Evolutionary conservation across 2,329 filamentous ascomycete species (phyloP).

Genomic region (Beauveria sp.): DNA sequence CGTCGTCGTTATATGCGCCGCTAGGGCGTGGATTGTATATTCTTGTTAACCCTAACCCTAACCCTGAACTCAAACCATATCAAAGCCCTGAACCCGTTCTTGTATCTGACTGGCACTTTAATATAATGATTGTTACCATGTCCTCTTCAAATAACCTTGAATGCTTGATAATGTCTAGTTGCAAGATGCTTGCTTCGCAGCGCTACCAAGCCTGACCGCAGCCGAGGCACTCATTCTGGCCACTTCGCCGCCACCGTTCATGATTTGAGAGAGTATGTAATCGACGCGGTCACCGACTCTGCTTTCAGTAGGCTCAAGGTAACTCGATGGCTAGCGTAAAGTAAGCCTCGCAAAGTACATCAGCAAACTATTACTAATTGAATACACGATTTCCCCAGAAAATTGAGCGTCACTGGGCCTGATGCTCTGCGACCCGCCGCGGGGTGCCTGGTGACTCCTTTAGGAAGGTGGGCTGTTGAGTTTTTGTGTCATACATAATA

Average conservation of each 20-base stretch:
- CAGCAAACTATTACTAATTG: slow-evolving; percentile 2
- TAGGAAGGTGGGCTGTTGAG: not conserved
- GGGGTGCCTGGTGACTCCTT: not conserved
- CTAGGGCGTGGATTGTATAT: not conserved
- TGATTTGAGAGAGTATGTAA: not conserved
- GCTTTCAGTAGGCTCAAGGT: not conserved
- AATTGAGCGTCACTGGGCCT: not conserved
- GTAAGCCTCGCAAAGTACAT: not conserved
- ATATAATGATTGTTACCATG: too few species aligned
- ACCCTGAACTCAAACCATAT: too few species aligned
- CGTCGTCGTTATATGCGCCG: slow-evolving; percentile 1
- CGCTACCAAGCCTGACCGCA: too few species aligned
- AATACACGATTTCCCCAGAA: not conserved
- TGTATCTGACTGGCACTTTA: too few species aligned
- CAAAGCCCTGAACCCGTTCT: too few species aligned
- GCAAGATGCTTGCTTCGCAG: too few species aligned
- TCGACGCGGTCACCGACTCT: not conserved
- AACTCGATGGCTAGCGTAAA: not conserved
- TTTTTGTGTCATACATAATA: not conserved
- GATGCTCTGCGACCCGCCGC: not conserved
- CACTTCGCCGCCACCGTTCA: not conserved
- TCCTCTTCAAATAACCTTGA: too few species aligned
- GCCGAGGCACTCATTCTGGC: too few species aligned
- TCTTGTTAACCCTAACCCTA: too few species aligned
- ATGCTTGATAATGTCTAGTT: too few species aligned